phyloP scores from a whole-genome alignment of 768 basidiomycete genomes.

The Tricholoma sp. region DNA sequence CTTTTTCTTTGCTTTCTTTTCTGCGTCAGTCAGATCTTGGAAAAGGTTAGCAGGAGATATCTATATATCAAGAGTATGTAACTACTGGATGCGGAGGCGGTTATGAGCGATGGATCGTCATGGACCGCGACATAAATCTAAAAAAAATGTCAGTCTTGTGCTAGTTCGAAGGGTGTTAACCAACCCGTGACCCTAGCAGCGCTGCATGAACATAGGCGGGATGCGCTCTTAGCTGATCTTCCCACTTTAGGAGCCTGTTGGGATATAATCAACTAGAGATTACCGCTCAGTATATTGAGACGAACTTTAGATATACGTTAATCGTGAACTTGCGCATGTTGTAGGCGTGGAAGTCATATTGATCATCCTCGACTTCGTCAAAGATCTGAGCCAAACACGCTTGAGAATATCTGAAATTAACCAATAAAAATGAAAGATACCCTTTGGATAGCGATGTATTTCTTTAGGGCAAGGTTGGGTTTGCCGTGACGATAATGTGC shows the following conservation, averaged over 20 bases:
- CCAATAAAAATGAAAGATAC: conserved; percentile 32
- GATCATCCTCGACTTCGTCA: conserved; percentile 87
- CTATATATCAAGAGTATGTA: conserved; percentile 4
- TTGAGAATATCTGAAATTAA: neutral
- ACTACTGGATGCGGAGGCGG: conserved; percentile 34
- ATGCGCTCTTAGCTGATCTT: conserved; percentile 74
- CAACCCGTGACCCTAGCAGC: conserved; percentile 63
- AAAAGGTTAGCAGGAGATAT: neutral
- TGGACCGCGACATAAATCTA: conserved; percentile 73
- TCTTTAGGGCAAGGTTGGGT: conserved; percentile 77
- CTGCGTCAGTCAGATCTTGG: conserved; percentile 46
- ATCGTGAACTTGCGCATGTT: conserved; percentile 86
- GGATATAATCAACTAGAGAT: conserved; percentile 1
- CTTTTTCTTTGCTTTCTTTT: conserved; percentile 83
- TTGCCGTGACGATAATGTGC: conserved; percentile 61
- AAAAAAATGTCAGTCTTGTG: conserved; percentile 3
- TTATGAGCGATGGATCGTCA: conserved; percentile 65
- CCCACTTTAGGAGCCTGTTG: conserved; percentile 72
- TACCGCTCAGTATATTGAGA: conserved; percentile 3
- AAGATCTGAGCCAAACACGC: conserved; percentile 57
- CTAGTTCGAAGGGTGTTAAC: conserved; percentile 1
- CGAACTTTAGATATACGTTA: conserved; percentile 81
- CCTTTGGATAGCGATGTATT: conserved; percentile 71
- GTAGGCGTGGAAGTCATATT: conserved; percentile 97
- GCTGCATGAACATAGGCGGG: conserved; percentile 72